Base-by-base conservation (phyloP, 805 yeast species). In the Candida quercuum region DNA sequence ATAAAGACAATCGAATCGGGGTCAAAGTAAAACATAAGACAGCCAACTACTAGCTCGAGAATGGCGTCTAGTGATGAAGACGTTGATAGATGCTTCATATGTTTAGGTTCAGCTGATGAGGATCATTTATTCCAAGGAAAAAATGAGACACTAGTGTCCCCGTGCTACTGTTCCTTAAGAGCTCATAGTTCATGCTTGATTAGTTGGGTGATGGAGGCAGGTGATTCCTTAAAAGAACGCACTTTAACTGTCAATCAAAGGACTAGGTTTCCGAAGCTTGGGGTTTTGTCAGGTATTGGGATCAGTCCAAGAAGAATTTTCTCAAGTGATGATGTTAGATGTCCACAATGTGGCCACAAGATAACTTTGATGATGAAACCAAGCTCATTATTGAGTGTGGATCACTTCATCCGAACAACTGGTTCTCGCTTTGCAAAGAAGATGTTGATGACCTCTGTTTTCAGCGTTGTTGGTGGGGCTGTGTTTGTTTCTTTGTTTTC, bases 301-400 rank as follows among this genome's bases (percentile, higher is more conserved):
- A 11, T 16, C 8, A 17, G 18, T 4, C 7, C 40, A 18, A 32
- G 28, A 20, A 21, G 17, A 18, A 5, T 21, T 10, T 31, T 27
- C 8, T 28, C 21, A 24, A 35, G 26, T 28, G 16, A 20, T 4
- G 12, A 38, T 13, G 52, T 61, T 19, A 52, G 51, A 15, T 63
- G 68, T 41, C 66, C 66, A 2, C 67, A 62, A 38, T 63, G 68
- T 40, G 51, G 54, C 28, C 38, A 54, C 15, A 49, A 55, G 12
- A 51, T 63, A 1, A 43, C 51, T 17, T 37, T 59, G 21, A 45
- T 48, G 31, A 47, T 54, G 4, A 36, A 39, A 12, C 28, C 40
- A 16, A 43, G 37, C 30, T 11, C 20, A 3, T 5, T 39, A 6
- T 13, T 34, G 6, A 21, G n/a, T 15, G 34, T 42, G 11, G 25